These are phyloP conservation scores for Pluteus cervinus DNA, from an alignment of 768 basidiomycete species.

Conservation along the genomic window DNA sequence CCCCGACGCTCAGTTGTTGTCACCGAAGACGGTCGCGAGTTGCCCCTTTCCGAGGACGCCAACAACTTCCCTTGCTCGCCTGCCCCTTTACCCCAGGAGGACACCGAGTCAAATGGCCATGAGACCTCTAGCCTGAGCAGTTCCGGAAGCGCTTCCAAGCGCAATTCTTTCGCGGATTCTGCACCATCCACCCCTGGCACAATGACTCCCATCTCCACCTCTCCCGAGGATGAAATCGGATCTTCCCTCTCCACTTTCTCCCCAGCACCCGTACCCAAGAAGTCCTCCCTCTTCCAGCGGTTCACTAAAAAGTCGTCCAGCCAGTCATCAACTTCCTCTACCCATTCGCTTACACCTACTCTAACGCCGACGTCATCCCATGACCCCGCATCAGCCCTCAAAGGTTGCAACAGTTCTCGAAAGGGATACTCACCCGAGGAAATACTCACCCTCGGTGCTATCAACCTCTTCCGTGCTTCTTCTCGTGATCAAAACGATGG, in stretches of 20 bases:
- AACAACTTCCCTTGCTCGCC: conserved; percentile 18
- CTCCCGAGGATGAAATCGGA: no score
- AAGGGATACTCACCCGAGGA: conserved; percentile 24
- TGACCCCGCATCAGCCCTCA: conserved; percentile 16
- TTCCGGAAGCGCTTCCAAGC: conserved; percentile 18
- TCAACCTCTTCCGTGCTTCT: conserved; percentile 32
- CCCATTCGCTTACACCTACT: conserved; percentile 23
- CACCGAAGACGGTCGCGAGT: conserved; percentile 35
- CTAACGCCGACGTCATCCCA: conserved; percentile 34
- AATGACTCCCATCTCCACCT: conserved; percentile 13
- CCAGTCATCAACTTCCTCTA: conserved; percentile 18
- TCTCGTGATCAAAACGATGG: conserved; percentile 18
- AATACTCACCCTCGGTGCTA: conserved; percentile 30
- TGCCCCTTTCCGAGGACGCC: conserved; percentile 23
- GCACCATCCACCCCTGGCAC: conserved; percentile 15
- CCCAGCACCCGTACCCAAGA: conserved; percentile 14
- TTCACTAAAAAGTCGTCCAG: conserved; percentile 15
- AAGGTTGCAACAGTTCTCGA: conserved; percentile 16
- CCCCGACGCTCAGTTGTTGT: conserved; percentile 48
- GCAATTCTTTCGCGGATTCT: conserved; percentile 19
- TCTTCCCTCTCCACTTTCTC: conserved; percentile 15
- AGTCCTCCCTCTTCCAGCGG: conserved; percentile 19
- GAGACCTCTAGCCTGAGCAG: conserved; percentile 15
- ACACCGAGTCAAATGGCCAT: conserved; percentile 5
- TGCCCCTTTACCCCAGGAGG: conserved; percentile 10